Evolutionary conservation across 768 basidiomycete genomes (phyloP).

Genomic region (Rhodotorula kratochvilovae): DNA sequence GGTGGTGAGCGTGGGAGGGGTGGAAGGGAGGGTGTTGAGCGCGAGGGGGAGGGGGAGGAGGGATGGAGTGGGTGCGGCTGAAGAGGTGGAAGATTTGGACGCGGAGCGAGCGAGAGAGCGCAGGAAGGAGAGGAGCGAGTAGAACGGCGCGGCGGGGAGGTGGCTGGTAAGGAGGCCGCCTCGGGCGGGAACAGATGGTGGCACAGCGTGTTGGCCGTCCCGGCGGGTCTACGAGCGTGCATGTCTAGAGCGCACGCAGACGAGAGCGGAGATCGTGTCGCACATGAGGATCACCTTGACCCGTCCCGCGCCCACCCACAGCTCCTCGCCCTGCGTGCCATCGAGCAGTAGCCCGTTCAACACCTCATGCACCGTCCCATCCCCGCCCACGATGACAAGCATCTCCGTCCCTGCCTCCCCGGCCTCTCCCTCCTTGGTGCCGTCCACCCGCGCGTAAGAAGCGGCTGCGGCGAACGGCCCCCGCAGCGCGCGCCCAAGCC

Average conservation of each 20-base stretch:
- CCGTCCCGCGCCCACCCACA: neutral
- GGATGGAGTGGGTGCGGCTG: constrained; percentile 2
- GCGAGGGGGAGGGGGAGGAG: constrained; percentile 51
- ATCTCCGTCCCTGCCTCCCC: neutral
- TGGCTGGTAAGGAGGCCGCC: constrained; percentile 1
- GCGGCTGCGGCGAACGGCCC: no score
- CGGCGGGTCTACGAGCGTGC: constrained; percentile 54
- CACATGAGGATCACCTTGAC: constrained; percentile 32
- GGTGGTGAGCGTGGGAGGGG: constrained; percentile 54
- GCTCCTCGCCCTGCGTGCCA: neutral
- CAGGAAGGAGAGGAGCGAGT: constrained; percentile 27
- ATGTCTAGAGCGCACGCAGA: no score
- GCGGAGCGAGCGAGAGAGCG: neutral
- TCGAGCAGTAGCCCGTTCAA: constrained; percentile 58
- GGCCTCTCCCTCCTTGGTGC: neutral
- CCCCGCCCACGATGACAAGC: constrained; percentile 59
- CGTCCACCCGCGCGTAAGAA: no score
- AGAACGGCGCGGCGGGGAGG: no score
- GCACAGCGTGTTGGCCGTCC: constrained; percentile 94
- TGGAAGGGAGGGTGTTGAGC: constrained; percentile 47
- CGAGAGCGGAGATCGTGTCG: no score
- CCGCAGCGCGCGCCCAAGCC: neutral
- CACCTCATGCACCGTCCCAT: constrained; percentile 88
- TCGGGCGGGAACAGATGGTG: constrained; percentile 65
- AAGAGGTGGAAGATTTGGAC: constrained; percentile 48